Evolutionary conservation across 495 filamentous ascomycete genomes (phyloP), one percentile per base, ranked within the genome.

Genomic region (Clohesyomyces aquaticus): DNA sequence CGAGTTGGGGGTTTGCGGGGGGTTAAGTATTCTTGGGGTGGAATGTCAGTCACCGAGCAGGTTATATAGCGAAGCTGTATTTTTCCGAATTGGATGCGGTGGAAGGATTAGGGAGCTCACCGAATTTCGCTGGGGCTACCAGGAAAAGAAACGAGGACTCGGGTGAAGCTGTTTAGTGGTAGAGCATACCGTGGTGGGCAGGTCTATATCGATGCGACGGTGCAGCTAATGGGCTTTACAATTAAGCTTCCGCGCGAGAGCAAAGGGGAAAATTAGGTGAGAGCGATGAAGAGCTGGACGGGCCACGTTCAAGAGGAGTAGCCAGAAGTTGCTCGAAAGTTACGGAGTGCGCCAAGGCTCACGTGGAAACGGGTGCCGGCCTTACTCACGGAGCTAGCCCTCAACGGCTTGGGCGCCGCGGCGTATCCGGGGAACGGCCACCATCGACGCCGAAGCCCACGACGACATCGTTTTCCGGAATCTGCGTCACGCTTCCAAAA

Each of bases 121-220:
- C 4, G n/a, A 23, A 18, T 29, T 25, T 16, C 27, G 23, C 14
- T 23, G 49, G 11, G 14, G 26, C 6, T n/a, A 26, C 21, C 49
- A 53, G 23, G 25, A 29, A 53, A 53, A 53, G 14, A 53, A 53
- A 23, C 23, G 26, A 4, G 14, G 49, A 53, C 26, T 53, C 49
- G 21, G 49, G 27, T 47, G 6, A 18, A 47, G 4, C 8, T 47
- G 43, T 4, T 47, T 47, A 47, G 32, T 6, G 6, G 19, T 8
- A 47, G 43, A 47, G 16, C 43, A 47, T 47, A 18, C 8, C 18
- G 43, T n/a, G 19, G 43, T n/a, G 21, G n/a, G 21, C 43, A 47
- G 19, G 43, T n/a, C n/a, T n/a, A 14, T 38, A 38, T 38, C 32
- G 14, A 38, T 38, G 32, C 32, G 6, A 38, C 6, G 32, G 32